Evolutionary conservation across 1,139 yeast species (phyloP).

Genomic region (Yamadazyma trypodendri): DNA sequence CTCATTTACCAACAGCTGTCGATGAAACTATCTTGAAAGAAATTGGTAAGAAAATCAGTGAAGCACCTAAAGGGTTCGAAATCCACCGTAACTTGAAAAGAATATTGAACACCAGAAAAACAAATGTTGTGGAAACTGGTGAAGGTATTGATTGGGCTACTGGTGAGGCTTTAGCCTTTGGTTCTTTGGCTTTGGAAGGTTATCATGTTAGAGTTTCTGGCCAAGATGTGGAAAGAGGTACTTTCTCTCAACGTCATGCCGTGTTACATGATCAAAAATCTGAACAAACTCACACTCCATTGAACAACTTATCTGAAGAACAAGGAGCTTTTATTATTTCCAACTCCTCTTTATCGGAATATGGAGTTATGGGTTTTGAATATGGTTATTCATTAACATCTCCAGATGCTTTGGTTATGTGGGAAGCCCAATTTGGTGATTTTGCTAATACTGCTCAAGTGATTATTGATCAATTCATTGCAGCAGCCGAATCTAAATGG

Average conservation of each 20-base stretch:
- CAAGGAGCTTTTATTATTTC: constrained; percentile 89
- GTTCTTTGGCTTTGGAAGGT: constrained; percentile 89
- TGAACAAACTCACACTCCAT: constrained; percentile 81
- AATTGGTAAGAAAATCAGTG: constrained; percentile 75
- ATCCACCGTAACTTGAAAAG: constrained; percentile 96
- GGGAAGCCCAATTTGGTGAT: constrained; percentile 99
- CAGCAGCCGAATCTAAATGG: constrained; percentile 98
- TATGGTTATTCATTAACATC: constrained; percentile 97
- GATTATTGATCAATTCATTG: constrained; percentile 92
- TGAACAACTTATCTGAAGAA: constrained; percentile 71
- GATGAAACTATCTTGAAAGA: constrained; percentile 68
- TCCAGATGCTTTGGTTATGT: constrained; percentile 91
- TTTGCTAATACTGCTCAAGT: constrained; percentile 99
- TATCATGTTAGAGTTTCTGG: constrained; percentile 97
- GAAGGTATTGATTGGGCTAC: constrained; percentile 99
- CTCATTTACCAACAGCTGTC: constrained; percentile 95
- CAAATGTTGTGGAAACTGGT: constrained; percentile 75
- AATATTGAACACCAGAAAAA: constrained; percentile 83
- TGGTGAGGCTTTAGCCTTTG: constrained; percentile 98
- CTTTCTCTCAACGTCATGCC: constrained; percentile 99
- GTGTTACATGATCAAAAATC: constrained; percentile 94
- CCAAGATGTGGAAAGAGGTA: constrained; percentile 99
- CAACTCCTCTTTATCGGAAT: constrained; percentile 97
- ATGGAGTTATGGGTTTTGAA: constrained; percentile 99
- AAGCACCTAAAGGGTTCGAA: constrained; percentile 86